phyloP scores from a whole-genome alignment of 2,329 filamentous ascomycete species.

The Calonectria honghensis region DNA sequence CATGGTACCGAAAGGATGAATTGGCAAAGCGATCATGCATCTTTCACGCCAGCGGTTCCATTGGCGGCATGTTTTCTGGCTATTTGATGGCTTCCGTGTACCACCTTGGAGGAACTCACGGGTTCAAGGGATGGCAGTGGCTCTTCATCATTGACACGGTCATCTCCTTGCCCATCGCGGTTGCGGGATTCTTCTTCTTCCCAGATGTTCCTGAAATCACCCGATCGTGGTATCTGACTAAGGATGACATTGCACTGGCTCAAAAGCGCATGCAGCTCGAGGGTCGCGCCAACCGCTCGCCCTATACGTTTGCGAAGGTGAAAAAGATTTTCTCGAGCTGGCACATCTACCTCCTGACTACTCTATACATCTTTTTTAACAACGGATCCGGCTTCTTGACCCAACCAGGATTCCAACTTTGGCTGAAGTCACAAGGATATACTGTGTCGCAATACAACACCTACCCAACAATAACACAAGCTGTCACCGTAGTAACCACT shows the following conservation, averaged over 20 bases:
- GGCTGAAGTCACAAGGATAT: slow-evolving; percentile 67
- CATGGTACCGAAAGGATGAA: slow-evolving; percentile 66
- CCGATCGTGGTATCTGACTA: slow-evolving; percentile 54
- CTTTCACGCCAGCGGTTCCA: slow-evolving; percentile 59
- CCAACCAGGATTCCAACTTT: slow-evolving; percentile 74
- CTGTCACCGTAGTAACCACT: slow-evolving; percentile 73
- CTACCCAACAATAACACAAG: slow-evolving; percentile 76
- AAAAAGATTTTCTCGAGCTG: slow-evolving; percentile 77
- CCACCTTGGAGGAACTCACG: slow-evolving; percentile 60
- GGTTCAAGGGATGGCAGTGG: slow-evolving; percentile 69
- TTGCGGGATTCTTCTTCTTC: slow-evolving; percentile 58
- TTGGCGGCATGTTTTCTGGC: slow-evolving; percentile 55
- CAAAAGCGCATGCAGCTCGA: slow-evolving; percentile 62
- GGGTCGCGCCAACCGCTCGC: slow-evolving; percentile 64
- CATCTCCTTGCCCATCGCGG: slow-evolving; percentile 59
- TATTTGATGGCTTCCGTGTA: slow-evolving; percentile 65
- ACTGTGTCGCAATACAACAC: slow-evolving; percentile 66
- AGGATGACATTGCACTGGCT: slow-evolving; percentile 54
- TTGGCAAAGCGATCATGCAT: slow-evolving; percentile 65
- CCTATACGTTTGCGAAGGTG: slow-evolving; percentile 69
- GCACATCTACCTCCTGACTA: slow-evolving; percentile 77
- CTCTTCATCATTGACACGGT: slow-evolving; percentile 61
- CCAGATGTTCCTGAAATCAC: slow-evolving; percentile 57
- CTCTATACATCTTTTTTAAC: slow-evolving; percentile 79
- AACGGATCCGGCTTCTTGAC: slow-evolving; percentile 69